Percentiles rank a stretch among this genome's conserved stretches.
Evolutionary conservation across 1,139 yeast genomes (phyloP).

Genomic region (Ashbya aceris): DNA sequence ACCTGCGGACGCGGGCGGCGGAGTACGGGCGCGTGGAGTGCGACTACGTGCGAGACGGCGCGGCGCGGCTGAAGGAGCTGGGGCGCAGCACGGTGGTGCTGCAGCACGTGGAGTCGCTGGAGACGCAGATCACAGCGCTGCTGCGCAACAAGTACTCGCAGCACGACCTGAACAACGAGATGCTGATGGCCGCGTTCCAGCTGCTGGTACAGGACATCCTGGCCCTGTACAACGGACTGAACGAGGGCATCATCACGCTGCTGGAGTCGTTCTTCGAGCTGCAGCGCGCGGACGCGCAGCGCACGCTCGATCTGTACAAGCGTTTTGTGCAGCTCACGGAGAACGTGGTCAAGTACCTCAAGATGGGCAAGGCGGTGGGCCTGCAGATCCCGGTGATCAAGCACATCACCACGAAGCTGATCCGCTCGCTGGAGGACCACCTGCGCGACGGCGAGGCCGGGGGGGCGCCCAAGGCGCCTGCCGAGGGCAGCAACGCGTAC

Average conservation of each 20-base stretch:
- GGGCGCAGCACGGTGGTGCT: slow-evolving; percentile 67
- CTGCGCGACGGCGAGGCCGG: slow-evolving; percentile 31
- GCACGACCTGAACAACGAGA: slow-evolving; percentile 61
- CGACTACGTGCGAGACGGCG: slow-evolving; percentile 73
- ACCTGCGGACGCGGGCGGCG: slow-evolving; percentile 57
- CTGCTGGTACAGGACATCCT: slow-evolving; percentile 79
- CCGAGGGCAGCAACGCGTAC: slow-evolving; percentile 7
- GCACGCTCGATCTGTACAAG: slow-evolving; percentile 76
- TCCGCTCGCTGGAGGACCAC: slow-evolving; percentile 80
- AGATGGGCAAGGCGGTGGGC: slow-evolving; percentile 86
- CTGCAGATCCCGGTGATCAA: slow-evolving; percentile 90
- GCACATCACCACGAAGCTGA: slow-evolving; percentile 93
- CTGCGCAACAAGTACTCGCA: slow-evolving; percentile 70
- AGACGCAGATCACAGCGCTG: slow-evolving; percentile 67
- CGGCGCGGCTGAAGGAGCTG: slow-evolving; percentile 40
- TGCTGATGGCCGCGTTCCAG: slow-evolving; percentile 74
- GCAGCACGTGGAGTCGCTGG: slow-evolving; percentile 71
- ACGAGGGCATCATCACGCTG: slow-evolving; percentile 89
- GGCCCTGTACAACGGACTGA: slow-evolving; percentile 75
- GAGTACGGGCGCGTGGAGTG: slow-evolving; percentile 56
- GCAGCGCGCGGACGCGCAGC: slow-evolving; percentile 75
- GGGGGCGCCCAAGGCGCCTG: slow-evolving; percentile 7
- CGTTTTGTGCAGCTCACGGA: slow-evolving; percentile 80
- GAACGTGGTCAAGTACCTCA: slow-evolving; percentile 76
- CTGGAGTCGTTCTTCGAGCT: slow-evolving; percentile 93